These are phyloP conservation scores for Boletus rubropictus DNA, from an alignment of 768 basidiomycete species.

Conservation along the genomic window DNA sequence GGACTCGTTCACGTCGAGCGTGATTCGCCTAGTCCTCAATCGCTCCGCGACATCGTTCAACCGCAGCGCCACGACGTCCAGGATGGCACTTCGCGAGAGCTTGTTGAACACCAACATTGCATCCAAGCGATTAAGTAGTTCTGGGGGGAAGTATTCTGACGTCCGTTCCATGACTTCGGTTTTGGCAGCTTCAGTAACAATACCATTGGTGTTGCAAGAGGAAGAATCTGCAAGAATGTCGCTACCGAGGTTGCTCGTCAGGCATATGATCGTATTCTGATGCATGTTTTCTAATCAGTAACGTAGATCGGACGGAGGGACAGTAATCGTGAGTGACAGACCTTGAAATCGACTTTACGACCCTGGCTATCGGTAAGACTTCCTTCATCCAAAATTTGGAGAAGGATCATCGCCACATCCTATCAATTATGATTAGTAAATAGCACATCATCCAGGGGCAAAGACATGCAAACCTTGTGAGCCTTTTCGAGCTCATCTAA, in stretches of 20 bases:
- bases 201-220: constrained; percentile 57
- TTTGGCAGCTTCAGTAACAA: constrained; percentile 56
- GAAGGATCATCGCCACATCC: constrained; percentile 85
- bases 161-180: constrained; percentile 69
- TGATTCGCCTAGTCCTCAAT: constrained; percentile 60
- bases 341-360: constrained; percentile 87
- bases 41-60: constrained; percentile 68
- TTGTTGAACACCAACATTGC: constrained; percentile 89
- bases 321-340: constrained; percentile 15
- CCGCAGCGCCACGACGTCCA: constrained; percentile 74
- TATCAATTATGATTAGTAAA: constrained; percentile 15
- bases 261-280: constrained; percentile 85
- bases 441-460: neutral
- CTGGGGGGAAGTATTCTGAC: constrained; percentile 80
- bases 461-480: constrained; percentile 52
- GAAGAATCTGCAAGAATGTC: constrained; percentile 68
- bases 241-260: constrained; percentile 84
- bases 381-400: constrained; percentile 91
- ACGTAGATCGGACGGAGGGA: neutral
- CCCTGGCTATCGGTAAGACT: constrained; percentile 88
- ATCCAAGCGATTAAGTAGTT: constrained; percentile 85
- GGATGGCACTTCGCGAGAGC: constrained; percentile 64
- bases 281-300: neutral
- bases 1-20: constrained; percentile 57
- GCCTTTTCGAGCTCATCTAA: constrained; percentile 72